phyloP scores from a whole-genome alignment of 371 early-diverging fungal species.

The Mortierella sp. region DNA sequence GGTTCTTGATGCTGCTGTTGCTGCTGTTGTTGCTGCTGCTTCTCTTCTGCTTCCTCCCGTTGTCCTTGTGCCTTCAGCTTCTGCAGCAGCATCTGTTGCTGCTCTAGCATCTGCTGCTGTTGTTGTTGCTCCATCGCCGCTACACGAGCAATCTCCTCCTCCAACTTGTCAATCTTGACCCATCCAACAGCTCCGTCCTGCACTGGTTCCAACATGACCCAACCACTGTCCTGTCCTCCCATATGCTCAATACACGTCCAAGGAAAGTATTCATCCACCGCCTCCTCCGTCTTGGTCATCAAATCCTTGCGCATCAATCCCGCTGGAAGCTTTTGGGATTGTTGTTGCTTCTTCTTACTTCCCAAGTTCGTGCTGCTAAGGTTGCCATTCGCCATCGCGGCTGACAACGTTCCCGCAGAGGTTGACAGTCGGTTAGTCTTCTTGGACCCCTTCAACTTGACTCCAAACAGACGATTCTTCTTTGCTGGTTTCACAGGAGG shows the following conservation, averaged over 20 bases:
- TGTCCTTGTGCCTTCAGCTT: conserved; percentile 18
- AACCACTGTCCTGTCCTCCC: conserved; percentile 50
- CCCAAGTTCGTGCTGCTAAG: conserved; percentile 20
- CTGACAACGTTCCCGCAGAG: not conserved
- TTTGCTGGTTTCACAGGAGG: conserved; percentile 18
- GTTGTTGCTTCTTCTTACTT: conserved; percentile 10
- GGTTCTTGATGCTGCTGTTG: too few species aligned
- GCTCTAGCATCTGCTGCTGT: conserved; percentile 14
- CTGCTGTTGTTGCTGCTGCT: conserved; percentile 13
- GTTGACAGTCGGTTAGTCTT: conserved; percentile 32
- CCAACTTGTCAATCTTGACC: conserved; percentile 43
- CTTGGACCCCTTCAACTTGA: conserved; percentile 15
- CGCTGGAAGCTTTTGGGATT: conserved; percentile 26
- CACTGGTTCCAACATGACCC: conserved; percentile 53
- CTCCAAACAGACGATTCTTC: conserved; percentile 36
- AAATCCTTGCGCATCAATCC: conserved; percentile 44
- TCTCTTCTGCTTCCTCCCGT: conserved; percentile 12
- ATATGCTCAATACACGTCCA: conserved; percentile 55
- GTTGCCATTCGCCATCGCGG: conserved; percentile 15
- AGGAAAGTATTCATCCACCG: conserved; percentile 50
- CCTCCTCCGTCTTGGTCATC: conserved; percentile 47
- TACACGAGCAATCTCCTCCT: conserved; percentile 42
- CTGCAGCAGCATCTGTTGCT: conserved; percentile 1
- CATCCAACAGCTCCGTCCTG: conserved; percentile 51
- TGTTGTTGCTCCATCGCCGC: conserved; percentile 22